These are phyloP conservation scores for Neopestalotiopsis sp. DNA, from an alignment of 2,329 filamentous ascomycete genomes.

Conservation along the genomic window DNA sequence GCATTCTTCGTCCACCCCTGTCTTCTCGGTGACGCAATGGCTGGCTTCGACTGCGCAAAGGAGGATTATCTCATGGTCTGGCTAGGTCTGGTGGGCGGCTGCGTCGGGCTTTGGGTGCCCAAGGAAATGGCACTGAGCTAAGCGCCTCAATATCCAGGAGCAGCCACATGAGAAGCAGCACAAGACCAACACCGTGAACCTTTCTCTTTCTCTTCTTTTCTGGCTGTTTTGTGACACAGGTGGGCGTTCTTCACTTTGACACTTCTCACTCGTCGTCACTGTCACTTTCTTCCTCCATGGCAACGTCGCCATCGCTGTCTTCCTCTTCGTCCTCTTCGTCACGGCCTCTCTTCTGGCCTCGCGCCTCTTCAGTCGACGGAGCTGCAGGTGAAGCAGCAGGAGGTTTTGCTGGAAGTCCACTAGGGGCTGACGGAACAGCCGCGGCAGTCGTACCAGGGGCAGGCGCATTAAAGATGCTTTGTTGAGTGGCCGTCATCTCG, in stretches of 20 bases:
- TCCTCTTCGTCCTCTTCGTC: constrained; percentile 72
- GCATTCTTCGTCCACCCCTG: constrained; percentile 95
- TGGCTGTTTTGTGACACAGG: neutral
- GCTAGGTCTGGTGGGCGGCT: constrained; percentile 85
- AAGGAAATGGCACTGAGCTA: constrained; percentile 63
- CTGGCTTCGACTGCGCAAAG: constrained; percentile 63
- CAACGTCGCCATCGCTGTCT: constrained; percentile 63
- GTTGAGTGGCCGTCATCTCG: constrained; percentile 75
- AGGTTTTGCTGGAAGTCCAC: constrained; percentile 54
- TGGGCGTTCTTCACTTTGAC: neutral
- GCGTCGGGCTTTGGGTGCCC: constrained; percentile 80
- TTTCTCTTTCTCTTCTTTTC: constrained; percentile 35
- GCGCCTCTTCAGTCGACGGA: constrained; percentile 59
- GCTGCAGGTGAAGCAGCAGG: constrained; percentile 49
- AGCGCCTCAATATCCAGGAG: constrained; percentile 62
- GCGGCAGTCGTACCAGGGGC: constrained; percentile 54
- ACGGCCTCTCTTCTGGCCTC: constrained; percentile 73
- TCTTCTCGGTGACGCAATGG: constrained; percentile 82
- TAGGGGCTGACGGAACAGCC: constrained; percentile 41
- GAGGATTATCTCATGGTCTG: constrained; percentile 83
- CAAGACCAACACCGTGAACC: neutral
- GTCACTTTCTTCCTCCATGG: constrained; percentile 67
- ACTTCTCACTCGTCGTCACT: constrained; percentile 67
- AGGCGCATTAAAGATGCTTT: constrained; percentile 79
- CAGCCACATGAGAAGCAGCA: neutral